Base-by-base conservation (phyloP, 2,329 filamentous ascomycete species). In the Fusarium miscanthi region DNA sequence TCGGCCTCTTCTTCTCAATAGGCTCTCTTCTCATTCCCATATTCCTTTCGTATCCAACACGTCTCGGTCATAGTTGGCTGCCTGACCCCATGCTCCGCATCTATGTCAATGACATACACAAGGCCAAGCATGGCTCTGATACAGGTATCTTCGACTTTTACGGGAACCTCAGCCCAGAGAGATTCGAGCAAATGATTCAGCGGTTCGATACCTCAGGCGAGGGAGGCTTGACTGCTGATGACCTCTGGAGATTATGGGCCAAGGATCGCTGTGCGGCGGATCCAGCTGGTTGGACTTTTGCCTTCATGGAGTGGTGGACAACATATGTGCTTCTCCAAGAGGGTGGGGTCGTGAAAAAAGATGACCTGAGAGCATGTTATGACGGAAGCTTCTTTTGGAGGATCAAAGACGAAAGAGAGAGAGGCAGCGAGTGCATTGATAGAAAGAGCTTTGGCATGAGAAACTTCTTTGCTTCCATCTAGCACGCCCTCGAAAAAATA, bases 341-440 rank as follows among this genome's bases (percentile, higher is more conserved):
- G 53, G 87, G 90, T 74, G 88, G 88, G 0, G 80, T 81, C 56
- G 84, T 90, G 75, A 82, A 78, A 76, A 90, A 90, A 77, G 87
- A 90, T 45, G 88, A 90, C 6, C 45, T 78, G n/a, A 69, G 71
- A 8, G 74, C 69, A 0, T 70, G 77, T 11, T 78, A 77, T 14
- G 76, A 78, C 31, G 75, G 72, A 23, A 69, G 59, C 23, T 12
- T 74, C n/a, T 73, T 74, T 40, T 74, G 72, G 72, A 68, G 35
- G 58, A 73, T 74, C n/a, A 73, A 66, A 21, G 25, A 71, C 8
- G 63, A 71, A 19, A 60, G 67, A 31, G 58, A 62, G 2, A 54
- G 19, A n/a, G 31, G n/a, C n/a, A 17, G 27, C 0, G 23, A 19
- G 14, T n/a, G 6, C 7, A 14, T 31, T 31, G 5, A 70, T 1